Percentiles rank a stretch among this genome's conserved stretches.
Evolutionary conservation across 805 yeast genomes (phyloP).

Genomic region (Zygosaccharomyces bailii): DNA sequence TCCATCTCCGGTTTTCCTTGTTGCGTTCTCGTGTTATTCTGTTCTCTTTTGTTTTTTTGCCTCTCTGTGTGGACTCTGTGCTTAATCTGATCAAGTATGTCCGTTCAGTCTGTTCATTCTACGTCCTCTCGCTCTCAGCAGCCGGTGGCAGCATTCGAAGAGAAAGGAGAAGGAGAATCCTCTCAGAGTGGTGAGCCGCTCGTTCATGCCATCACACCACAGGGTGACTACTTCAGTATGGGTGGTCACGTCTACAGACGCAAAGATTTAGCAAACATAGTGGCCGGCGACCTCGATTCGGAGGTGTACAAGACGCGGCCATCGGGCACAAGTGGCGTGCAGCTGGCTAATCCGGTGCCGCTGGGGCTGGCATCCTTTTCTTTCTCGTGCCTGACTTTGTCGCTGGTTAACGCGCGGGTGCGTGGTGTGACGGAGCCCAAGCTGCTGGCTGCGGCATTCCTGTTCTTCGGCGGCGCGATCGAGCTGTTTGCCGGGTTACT

Average conservation of each 20-base stretch:
- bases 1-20: background rate
- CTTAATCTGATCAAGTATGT: too few species aligned
- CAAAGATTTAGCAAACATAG: conserved; percentile 57
- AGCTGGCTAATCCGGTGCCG: conserved; percentile 73
- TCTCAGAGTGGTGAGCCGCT: conserved; percentile 10
- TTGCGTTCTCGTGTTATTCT: too few species aligned
- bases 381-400: conserved; percentile 51
- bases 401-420: conserved; percentile 60
- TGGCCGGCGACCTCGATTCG: conserved; percentile 54
- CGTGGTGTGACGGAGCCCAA: conserved; percentile 62
- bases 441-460: conserved; percentile 61
- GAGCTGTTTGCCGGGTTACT: conserved; percentile 72
- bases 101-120: background rate
- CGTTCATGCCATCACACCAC: conserved; percentile 26
- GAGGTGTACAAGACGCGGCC: conserved; percentile 36
- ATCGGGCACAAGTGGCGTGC: conserved; percentile 13
- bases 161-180: conserved; percentile 1
- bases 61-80: too few species aligned
- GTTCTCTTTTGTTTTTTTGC: too few species aligned
- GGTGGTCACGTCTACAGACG: conserved; percentile 45
- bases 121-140: conserved; percentile 12
- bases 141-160: conserved; percentile 9
- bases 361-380: conserved; percentile 72
- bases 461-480: conserved; percentile 70
- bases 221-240: conserved; percentile 39